phyloP scores from a whole-genome alignment of 2,329 filamentous ascomycete genomes.

The Pseudopyricularia javanii region DNA sequence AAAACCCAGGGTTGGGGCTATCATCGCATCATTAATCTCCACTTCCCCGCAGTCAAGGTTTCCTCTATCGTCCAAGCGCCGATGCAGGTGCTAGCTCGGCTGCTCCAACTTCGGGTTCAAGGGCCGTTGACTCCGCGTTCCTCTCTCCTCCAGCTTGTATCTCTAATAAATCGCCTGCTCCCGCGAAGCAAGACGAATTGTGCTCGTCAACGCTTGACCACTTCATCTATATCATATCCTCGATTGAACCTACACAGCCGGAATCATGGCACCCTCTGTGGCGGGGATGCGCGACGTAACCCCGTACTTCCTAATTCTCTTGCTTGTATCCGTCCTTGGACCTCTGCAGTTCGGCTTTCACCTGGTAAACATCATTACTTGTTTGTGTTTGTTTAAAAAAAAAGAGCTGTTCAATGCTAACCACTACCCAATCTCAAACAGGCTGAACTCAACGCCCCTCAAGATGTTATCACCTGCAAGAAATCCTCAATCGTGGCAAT shows the following conservation, averaged over 20 bases:
- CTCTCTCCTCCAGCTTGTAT: neutral
- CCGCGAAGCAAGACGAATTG: no score
- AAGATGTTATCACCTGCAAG: slow-evolving; percentile 84
- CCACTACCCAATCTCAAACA: slow-evolving; percentile 18
- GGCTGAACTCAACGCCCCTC: slow-evolving; percentile 91
- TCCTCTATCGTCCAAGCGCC: neutral
- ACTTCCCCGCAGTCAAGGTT: neutral
- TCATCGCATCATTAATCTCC: no score
- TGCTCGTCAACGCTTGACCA: no score
- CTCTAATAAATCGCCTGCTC: no score
- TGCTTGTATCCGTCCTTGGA: slow-evolving; percentile 68
- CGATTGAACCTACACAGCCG: neutral
- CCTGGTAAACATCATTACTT: slow-evolving; percentile 43
- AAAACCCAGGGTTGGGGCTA: no score
- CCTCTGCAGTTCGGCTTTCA: slow-evolving; percentile 93
- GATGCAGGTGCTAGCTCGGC: neutral
- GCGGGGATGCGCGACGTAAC: slow-evolving; percentile 40
- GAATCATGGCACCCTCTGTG: neutral
- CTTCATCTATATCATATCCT: no score
- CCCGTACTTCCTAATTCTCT: slow-evolving; percentile 63
- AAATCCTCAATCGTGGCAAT: slow-evolving; percentile 30
- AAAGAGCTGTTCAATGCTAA: slow-evolving; percentile 2
- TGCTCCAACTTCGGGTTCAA: neutral
- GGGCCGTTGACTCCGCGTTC: neutral
- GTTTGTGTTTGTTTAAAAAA: slow-evolving; percentile 5